Base-by-base conservation (phyloP, 768 basidiomycete genomes). In the Rhodocollybia butyracea region DNA sequence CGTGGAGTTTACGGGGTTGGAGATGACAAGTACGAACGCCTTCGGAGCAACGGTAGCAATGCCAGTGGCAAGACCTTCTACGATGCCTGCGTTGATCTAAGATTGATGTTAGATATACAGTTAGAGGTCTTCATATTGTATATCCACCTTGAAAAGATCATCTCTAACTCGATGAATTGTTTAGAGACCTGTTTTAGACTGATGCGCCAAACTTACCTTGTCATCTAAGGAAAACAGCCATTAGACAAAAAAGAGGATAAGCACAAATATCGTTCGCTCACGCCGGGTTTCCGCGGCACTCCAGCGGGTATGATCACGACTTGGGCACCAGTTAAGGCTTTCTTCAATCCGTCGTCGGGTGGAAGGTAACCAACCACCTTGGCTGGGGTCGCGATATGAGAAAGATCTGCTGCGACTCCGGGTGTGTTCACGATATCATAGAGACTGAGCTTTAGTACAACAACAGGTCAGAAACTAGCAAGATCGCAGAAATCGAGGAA, bases 1-100 rank as follows among this genome's bases (percentile, higher is more conserved):
- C 36, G 97, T 98, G 40, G 96, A 98, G 83, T 99, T 98, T 68
- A 99, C 96, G 30, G 97, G 97, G 79, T 99, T 99, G 63, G 97
- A 96, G 72, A 99, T 98, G 62, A 99, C 94, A 46, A 94, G 84
- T 42, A 98, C 84, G 64, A 89, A 88, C 21, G 97, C 97, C 67
- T 94, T 94, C 57, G 96, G 96, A 40, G 84, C 83, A 46, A 74
- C 68, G 15, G 81, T 85, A 15, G 96, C 95, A 64, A 94, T 91
- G 30, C 91, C 94, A 32, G 84, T 88, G 15, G 95, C 96, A 57
- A 99, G 85, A 65, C 93, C 92, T 63, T 87, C 87, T 56, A 98
- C 90, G 69, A 99, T 99, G 45, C 94, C 94, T 55, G 93, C 97
- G 74, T 99, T 99, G 80, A 95, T 97, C 92, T 97, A 38, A 27